Evolutionary conservation across 768 basidiomycete species (phyloP), one percentile per base, ranked within the genome.

Genomic region (Amanita subjunquillea): DNA sequence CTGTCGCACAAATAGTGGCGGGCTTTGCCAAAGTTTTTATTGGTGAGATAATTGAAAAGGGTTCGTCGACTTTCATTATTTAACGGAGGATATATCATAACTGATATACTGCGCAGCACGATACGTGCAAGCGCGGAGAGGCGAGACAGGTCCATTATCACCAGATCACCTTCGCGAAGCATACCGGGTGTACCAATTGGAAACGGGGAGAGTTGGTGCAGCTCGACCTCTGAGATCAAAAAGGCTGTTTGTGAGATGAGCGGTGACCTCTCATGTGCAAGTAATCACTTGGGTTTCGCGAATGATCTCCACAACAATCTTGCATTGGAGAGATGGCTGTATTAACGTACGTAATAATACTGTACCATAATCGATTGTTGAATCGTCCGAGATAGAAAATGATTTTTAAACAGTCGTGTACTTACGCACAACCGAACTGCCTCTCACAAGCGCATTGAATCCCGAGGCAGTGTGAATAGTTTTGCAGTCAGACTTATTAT

Each of bases 21-120:
- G 92, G 92, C 55, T 87, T 95, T 53, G 77, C 80, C 12, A 95
- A 94, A 62, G 90, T 95, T 0, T 95, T 93, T 55, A 90, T 95
- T 3, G 92, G 92, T 2, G 91, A 94, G 65, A 87, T 95, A 4
- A 78, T 93, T 15, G 91, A 93, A 62, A 87, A 86, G 69, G 91
- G 91, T 89, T 46, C 51, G 72, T 60, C 40, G 13, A 17, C 43
- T 3, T 51, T 42, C 30, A 34, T 43, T n/a, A 8, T 9, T 7
- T n/a, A 36, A 51, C n/a, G 25, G 7, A 29, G 1, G 4, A 22
- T 38, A 58, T 34, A 10, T 45, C 10, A 20, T 30, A 41, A 45
- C 51, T 55, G 17, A 54, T 39, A 17, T 48, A 34, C 25, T 27
- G 51, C 32, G 38, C 50, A 92, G 91, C 90, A 20, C 86, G 90